Percentiles rank a stretch among this genome's conserved stretches.
Evolutionary conservation across 805 yeast genomes (phyloP).

Genomic region (Ogataea methylovora): DNA sequence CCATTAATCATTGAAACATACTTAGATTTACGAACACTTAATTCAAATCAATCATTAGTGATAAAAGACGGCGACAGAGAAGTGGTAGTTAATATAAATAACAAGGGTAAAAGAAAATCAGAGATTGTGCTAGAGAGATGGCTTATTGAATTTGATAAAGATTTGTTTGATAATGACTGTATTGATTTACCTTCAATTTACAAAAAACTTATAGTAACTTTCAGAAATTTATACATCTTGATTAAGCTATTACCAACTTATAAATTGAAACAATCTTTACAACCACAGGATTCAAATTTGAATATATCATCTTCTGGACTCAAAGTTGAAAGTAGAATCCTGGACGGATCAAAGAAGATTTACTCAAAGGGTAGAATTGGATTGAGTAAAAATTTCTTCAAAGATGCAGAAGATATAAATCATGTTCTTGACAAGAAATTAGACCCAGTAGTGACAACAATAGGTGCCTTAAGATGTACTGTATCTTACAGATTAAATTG

Average conservation of each 20-base stretch:
- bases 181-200: slow-evolving; percentile 62
- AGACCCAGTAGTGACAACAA: slow-evolving; percentile 64
- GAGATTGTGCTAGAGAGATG: slow-evolving; percentile 95
- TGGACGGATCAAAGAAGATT: slow-evolving; percentile 76
- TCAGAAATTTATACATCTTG: slow-evolving; percentile 66
- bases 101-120: slow-evolving; percentile 51
- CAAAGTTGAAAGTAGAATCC: slow-evolving; percentile 48
- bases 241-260: slow-evolving; percentile 66
- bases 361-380: slow-evolving; percentile 82
- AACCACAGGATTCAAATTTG: too few relatives aligned
- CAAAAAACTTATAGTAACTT: slow-evolving; percentile 64
- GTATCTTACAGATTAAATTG: slow-evolving; percentile 74
- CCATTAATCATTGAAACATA: slow-evolving; percentile 85
- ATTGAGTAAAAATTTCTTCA: slow-evolving; percentile 44
- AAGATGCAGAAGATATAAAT: slow-evolving; percentile 11
- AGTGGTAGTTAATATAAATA: slow-evolving; percentile 23
- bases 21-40: slow-evolving; percentile 13
- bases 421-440: slow-evolving; percentile 59
- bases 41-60: slow-evolving; percentile 10
- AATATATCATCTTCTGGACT: slow-evolving; percentile 17
- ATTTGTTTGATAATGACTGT: slow-evolving; percentile 25
- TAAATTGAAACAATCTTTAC: slow-evolving; percentile 36
- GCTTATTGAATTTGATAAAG: slow-evolving; percentile 73
- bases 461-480: slow-evolving; percentile 66
- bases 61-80: slow-evolving; percentile 8